Evolutionary conservation across 2,329 filamentous ascomycete species (phyloP), one percentile per base, ranked within the genome.

Genomic region (Talaromyces sp.): DNA sequence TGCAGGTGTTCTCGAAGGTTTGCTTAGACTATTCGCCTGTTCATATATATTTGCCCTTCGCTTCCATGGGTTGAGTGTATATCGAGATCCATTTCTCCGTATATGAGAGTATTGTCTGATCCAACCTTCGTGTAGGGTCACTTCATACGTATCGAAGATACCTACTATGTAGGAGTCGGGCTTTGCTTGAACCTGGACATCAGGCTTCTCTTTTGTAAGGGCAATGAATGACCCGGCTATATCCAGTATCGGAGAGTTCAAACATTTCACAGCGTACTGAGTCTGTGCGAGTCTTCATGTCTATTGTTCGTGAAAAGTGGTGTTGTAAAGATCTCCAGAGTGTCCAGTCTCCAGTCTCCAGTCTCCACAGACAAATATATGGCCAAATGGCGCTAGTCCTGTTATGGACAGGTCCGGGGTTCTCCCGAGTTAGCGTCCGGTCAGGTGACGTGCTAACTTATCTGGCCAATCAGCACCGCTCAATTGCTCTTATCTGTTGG

Each of bases 401-500:
- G 3, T 59, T 59, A 2, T 29, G 56, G 34, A 13, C 56, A 29
- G 36, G 56, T 58, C 56, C 36, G 56, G 36, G 56, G 56, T 59
- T 19, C 8, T 58, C 34, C 56, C 56, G 56, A 29, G 11, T 43
- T 59, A 31, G 56, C 22, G 22, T 15, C 56, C 2, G 5, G 53
- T 56, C 53, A 56, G 31, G 53, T 56, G 53, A 56, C 5, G 8
- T 19, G 8, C 19, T 22, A 56, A 8, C 2, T 2, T 34, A 38
- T 25, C 19, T 38, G 11, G 3, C 53, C 56, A 59, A 59, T 45
- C 36, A 45, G 6, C 36, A n/a, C 7, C 8, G 22, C 36, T 29
- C 13, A 17, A 45, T 59, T 29, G 5, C 3, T n/a, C 38, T 59
- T 59, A 45, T 59, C 36, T 59, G 38, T 59, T 59, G 53, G 53